Conservation (phyloP, 2,329 filamentous ascomycete species). For the Rhynchosporium agropyri region DNA sequence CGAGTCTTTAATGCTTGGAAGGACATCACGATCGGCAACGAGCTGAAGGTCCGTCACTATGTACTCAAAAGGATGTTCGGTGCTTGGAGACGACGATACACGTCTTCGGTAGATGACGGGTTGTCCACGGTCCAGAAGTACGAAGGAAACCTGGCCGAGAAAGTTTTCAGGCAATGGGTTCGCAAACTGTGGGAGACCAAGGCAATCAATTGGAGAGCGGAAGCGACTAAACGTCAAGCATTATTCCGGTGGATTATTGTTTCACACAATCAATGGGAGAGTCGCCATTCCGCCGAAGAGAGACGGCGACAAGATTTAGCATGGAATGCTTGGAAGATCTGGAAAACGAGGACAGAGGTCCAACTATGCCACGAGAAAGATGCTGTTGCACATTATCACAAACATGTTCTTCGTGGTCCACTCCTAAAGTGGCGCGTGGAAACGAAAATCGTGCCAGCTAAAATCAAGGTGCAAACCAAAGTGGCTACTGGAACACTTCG, state of each 20-base stretch:
- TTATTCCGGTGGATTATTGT: constrained; percentile 35
- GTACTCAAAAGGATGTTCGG: constrained; percentile 56
- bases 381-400: constrained; percentile 26
- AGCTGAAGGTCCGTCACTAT: constrained; percentile 53
- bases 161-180: constrained; percentile 42
- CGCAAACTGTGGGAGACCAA: constrained; percentile 41
- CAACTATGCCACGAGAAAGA: constrained; percentile 24
- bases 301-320: constrained; percentile 28
- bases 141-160: constrained; percentile 38
- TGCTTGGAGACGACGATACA: constrained; percentile 46
- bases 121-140: constrained; percentile 40
- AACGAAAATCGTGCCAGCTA: constrained; percentile 36
- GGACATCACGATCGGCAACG: constrained; percentile 54
- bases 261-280: constrained; percentile 29
- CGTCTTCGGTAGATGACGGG: constrained; percentile 29
- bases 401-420: constrained; percentile 23
- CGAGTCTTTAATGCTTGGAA: constrained; percentile 72
- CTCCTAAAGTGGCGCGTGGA: constrained; percentile 38
- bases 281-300: constrained; percentile 32
- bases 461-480: constrained; percentile 46
- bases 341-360: constrained; percentile 30
- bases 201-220: constrained; percentile 30
- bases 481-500: constrained; percentile 50
- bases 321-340: constrained; percentile 31
- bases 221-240: constrained; percentile 27